Evolutionary conservation across 2,329 filamentous ascomycete species (phyloP).

Genomic region (Colletotrichum sp.): DNA sequence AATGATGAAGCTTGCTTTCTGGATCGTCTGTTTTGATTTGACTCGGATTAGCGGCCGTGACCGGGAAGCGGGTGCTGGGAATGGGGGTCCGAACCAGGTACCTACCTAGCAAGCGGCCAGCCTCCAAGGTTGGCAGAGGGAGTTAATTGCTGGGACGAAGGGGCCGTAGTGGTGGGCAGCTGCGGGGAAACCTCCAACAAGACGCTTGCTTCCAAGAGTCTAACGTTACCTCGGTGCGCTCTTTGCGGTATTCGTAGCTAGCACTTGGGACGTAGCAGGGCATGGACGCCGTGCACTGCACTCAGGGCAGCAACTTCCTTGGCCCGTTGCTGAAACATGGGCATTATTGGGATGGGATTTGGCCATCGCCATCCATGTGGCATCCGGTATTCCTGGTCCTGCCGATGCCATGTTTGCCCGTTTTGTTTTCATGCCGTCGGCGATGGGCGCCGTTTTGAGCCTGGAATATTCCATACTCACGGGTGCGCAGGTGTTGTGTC

Average conservation of each 20-base stretch:
- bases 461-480: not conserved
- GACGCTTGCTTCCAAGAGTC: not conserved
- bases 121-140: not conserved
- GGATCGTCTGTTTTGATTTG: constrained; percentile 6
- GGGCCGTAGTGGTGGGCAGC: not conserved
- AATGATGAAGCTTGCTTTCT: constrained; percentile 6
- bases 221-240: not conserved
- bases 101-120: not conserved
- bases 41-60: constrained; percentile 7
- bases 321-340: not conserved
- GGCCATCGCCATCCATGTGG: not conserved
- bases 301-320: not conserved
- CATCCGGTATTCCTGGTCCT: not conserved
- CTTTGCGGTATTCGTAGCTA: not conserved
- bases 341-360: not conserved
- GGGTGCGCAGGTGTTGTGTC: not conserved
- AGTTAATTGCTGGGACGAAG: constrained; percentile 8
- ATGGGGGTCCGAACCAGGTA: not conserved
- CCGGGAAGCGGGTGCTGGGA: not conserved
- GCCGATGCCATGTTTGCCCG: not conserved
- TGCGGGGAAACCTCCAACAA: constrained; percentile 3
- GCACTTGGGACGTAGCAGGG: not conserved
- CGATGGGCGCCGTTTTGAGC: not conserved
- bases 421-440: not conserved
- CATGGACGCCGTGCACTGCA: not conserved